phyloP scores from a whole-genome alignment of 306 rosid genomes.

The Geum urbanum region DNA sequence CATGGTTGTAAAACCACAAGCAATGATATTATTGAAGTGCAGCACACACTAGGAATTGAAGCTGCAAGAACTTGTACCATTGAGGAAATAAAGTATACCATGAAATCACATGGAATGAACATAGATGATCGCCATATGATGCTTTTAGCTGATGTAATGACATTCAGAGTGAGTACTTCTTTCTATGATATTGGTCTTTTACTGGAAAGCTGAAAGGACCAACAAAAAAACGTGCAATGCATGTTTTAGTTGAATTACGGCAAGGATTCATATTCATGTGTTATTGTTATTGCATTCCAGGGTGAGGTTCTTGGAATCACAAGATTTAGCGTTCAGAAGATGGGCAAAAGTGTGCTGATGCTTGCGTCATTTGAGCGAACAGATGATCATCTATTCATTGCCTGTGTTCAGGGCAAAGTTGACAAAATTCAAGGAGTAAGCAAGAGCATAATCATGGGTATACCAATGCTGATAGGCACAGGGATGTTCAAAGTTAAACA shows the following conservation, averaged over 20 bases:
- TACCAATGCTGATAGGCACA: constrained; percentile 78
- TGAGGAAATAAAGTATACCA: constrained; percentile 66
- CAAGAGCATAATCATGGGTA: constrained; percentile 90
- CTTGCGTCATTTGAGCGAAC: constrained; percentile 92
- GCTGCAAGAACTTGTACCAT: constrained; percentile 83
- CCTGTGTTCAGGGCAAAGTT: constrained; percentile 59
- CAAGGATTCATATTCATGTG: neutral
- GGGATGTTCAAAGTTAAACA: constrained; percentile 85
- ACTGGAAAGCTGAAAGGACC: neutral
- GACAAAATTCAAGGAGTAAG: constrained; percentile 85
- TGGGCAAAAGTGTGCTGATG: constrained; percentile 89
- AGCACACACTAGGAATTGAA: constrained; percentile 75
- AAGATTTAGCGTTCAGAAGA: constrained; percentile 86
- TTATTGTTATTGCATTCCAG: constrained; percentile 35
- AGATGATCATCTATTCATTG: constrained; percentile 71
- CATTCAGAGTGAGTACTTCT: constrained; percentile 54
- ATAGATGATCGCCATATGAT: constrained; percentile 90
- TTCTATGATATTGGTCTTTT: neutral
- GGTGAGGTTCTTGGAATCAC: constrained; percentile 89
- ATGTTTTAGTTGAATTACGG: too few relatives aligned
- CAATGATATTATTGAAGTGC: constrained; percentile 79
- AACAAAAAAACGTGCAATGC: neutral
- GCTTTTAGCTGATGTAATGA: constrained; percentile 96
- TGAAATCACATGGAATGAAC: constrained; percentile 79
- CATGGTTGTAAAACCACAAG: constrained; percentile 63